Evolutionary conservation across 202 grass and related monocot genomes (phyloP).

Genomic region (Saccharum hybrid): DNA sequence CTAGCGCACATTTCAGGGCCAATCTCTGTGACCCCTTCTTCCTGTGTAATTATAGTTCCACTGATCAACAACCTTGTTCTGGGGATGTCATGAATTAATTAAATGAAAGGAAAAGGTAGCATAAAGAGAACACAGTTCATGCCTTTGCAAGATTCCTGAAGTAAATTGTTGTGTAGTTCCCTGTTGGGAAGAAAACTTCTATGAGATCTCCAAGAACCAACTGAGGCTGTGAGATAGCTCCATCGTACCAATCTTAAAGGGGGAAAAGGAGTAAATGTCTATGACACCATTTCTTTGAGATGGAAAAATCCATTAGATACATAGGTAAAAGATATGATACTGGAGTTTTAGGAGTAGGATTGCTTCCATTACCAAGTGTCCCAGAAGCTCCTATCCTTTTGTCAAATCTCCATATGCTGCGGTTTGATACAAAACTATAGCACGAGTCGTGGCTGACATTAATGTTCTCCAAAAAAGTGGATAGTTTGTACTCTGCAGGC

Average conservation of each 20-base stretch:
- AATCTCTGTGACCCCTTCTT: constrained; percentile 71
- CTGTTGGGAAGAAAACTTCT: constrained; percentile 87
- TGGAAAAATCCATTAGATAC: constrained; percentile 27
- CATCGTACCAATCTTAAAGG: constrained; percentile 83
- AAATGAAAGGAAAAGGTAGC: constrained; percentile 15
- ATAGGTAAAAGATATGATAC: constrained; percentile 16
- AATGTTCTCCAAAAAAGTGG: constrained; percentile 87
- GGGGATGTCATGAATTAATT: neutral
- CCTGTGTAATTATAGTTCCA: constrained; percentile 52
- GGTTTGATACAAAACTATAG: constrained; percentile 78
- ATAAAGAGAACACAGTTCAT: constrained; percentile 2
- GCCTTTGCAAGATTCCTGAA: constrained; percentile 95
- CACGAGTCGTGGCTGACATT: constrained; percentile 61
- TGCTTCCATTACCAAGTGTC: constrained; percentile 62
- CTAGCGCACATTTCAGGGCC: constrained; percentile 65
- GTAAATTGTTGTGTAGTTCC: constrained; percentile 76
- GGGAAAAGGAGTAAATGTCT: constrained; percentile 24
- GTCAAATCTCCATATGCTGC: constrained; percentile 87
- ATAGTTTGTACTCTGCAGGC: constrained; percentile 70
- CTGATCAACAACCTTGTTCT: constrained; percentile 30
- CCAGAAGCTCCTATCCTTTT: constrained; percentile 67
- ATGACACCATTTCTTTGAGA: constrained; percentile 26
- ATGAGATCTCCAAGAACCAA: constrained; percentile 90
- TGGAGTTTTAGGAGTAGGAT: constrained; percentile 29
- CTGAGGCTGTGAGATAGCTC: constrained; percentile 92